Evolutionary conservation across 1,139 yeast genomes (phyloP).

Genomic region (Candida albicans): DNA sequence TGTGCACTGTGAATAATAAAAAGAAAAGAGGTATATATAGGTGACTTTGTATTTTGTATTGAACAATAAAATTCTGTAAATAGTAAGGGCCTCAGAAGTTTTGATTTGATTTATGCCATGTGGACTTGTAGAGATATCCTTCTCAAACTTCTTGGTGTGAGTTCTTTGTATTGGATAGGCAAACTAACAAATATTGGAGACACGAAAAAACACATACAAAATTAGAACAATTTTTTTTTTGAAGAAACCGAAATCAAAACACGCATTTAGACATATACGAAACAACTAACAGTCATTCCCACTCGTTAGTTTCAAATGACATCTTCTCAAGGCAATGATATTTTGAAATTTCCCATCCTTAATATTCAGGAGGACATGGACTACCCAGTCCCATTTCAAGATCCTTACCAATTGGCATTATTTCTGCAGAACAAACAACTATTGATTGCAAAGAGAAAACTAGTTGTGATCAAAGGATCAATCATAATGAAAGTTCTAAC

Average conservation of each 20-base stretch:
- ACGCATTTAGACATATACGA: too few relatives aligned
- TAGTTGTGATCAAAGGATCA: conserved; percentile 18
- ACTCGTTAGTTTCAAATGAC: background rate
- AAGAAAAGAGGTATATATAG: background rate
- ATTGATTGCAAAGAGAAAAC: conserved; percentile 23
- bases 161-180: too few relatives aligned
- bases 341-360: conserved; percentile 8
- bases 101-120: background rate
- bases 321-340: background rate
- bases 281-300: too few relatives aligned
- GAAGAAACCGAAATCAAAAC: too few relatives aligned
- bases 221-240: too few relatives aligned
- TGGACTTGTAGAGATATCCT: too few relatives aligned
- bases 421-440: conserved; percentile 34
- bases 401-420: conserved; percentile 18
- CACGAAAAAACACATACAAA: too few relatives aligned
- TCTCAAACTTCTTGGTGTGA: too few relatives aligned
- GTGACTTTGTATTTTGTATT: conserved; percentile 1
- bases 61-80: background rate
- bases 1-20: background rate
- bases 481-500: conserved; percentile 41
- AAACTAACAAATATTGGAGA: too few relatives aligned
- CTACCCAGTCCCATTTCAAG: conserved; percentile 19
- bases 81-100: background rate
- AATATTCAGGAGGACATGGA: conserved; percentile 13